phyloP scores from a whole-genome alignment of 108 stramenopile genomes.

The Poteriospumella lacustris region DNA sequence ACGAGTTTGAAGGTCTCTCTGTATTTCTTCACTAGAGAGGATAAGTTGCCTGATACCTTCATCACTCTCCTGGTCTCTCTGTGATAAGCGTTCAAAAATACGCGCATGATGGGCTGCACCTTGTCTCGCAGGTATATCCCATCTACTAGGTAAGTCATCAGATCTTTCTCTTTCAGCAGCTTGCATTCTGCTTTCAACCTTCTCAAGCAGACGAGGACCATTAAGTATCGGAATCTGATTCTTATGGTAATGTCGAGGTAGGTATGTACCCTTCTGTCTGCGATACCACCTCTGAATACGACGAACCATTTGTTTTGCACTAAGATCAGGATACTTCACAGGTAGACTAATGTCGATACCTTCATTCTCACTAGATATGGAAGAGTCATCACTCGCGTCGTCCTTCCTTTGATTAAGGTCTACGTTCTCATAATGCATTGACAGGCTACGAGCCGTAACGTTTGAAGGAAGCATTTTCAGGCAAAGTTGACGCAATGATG shows the following conservation, averaged over 20 bases:
- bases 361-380: slow-evolving; percentile 8
- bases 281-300: slow-evolving; percentile 6
- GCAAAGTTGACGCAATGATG: slow-evolving; percentile 7
- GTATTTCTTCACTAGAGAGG: slow-evolving; percentile 2
- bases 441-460: slow-evolving; percentile 6
- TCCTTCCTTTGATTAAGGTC: slow-evolving; percentile 7
- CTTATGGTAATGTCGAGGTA: slow-evolving; percentile 7
- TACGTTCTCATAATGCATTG: slow-evolving; percentile 8
- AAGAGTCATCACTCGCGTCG: slow-evolving; percentile 2
- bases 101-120: slow-evolving; percentile 5
- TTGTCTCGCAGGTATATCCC: slow-evolving; percentile 6
- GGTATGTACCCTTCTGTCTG: slow-evolving; percentile 6
- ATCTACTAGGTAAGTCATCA: slow-evolving; percentile 8
- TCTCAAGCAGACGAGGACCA: slow-evolving; percentile 6
- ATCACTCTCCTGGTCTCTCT: slow-evolving; percentile 6
- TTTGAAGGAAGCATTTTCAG: slow-evolving; percentile 8
- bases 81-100: background rate
- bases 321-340: slow-evolving; percentile 8
- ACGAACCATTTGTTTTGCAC: slow-evolving; percentile 7
- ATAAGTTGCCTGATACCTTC: slow-evolving; percentile 7
- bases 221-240: slow-evolving; percentile 8
- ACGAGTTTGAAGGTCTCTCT: background rate
- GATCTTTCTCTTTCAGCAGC: slow-evolving; percentile 7
- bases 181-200: slow-evolving; percentile 7
- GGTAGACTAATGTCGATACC: slow-evolving; percentile 7